Conservation (phyloP, 2,329 filamentous ascomycete species). For the Rachicladosporium sp. region DNA sequence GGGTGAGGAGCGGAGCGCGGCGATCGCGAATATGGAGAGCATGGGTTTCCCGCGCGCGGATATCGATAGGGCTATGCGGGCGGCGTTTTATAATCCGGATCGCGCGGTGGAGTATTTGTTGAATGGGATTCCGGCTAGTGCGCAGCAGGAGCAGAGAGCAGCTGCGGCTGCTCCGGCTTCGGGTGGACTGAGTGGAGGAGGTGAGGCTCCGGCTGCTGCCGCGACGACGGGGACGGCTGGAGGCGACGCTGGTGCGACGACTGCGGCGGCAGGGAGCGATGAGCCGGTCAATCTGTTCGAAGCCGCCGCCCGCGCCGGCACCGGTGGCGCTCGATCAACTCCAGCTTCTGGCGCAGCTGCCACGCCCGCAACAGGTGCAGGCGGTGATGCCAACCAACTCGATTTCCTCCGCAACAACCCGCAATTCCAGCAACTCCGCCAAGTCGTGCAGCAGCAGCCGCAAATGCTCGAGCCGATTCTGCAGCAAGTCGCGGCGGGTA, state of each 20-base stretch:
- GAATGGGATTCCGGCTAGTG: slow-evolving; percentile 78
- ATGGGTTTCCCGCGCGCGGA: slow-evolving; percentile 89
- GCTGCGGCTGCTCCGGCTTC: slow-evolving; percentile 19
- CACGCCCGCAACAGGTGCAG: slow-evolving; percentile 35
- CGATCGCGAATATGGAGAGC: slow-evolving; percentile 84
- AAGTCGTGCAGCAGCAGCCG: slow-evolving; percentile 93
- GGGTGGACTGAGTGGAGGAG: slow-evolving; percentile 26
- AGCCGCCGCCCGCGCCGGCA: slow-evolving; percentile 36
- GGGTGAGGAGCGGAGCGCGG: slow-evolving; percentile 68
- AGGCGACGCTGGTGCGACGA: slow-evolving; percentile 36
- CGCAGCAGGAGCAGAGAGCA: slow-evolving; percentile 57
- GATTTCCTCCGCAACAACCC: slow-evolving; percentile 92
- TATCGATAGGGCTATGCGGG: slow-evolving; percentile 88
- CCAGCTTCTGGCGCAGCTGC: slow-evolving; percentile 30
- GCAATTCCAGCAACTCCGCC: slow-evolving; percentile 93
- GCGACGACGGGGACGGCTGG: slow-evolving; percentile 52
- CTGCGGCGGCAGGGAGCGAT: slow-evolving; percentile 46
- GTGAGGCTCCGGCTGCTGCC: slow-evolving; percentile 29
- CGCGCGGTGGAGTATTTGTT: slow-evolving; percentile 93
- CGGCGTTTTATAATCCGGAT: slow-evolving; percentile 93
- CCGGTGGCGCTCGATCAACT: slow-evolving; percentile 31
- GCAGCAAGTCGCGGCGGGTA: slow-evolving; percentile 87
- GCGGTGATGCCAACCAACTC: slow-evolving; percentile 52
- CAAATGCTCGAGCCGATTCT: slow-evolving; percentile 98
- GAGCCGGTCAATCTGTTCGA: slow-evolving; percentile 82